Conservation (phyloP, 495 filamentous ascomycete genomes). For the Aspergillus funiculosus region DNA sequence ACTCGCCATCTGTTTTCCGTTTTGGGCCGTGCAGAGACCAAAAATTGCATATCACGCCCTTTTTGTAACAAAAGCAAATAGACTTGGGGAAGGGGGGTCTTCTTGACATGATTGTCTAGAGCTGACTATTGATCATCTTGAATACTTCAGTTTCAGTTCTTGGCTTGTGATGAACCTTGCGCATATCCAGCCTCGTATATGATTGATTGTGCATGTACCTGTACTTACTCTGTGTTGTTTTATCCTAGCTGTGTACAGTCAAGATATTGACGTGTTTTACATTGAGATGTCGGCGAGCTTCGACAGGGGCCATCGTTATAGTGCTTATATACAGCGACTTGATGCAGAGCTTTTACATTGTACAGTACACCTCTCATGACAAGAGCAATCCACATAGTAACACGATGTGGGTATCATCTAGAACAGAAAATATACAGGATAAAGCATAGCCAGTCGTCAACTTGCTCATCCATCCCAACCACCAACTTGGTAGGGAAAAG, state of each 20-base stretch:
- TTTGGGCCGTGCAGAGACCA: too few species aligned
- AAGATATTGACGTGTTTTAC: too few species aligned
- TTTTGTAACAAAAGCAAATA: conserved; percentile 38
- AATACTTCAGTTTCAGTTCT: not conserved
- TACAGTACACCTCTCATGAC: too few species aligned
- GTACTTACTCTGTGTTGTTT: not conserved
- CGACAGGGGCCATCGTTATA: too few species aligned
- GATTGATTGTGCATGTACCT: conserved; percentile 1
- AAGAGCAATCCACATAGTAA: not conserved
- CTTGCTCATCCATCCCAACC: too few species aligned
- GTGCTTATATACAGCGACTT: too few species aligned
- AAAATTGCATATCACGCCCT: conserved; percentile 20
- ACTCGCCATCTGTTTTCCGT: not conserved
- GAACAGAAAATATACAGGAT: not conserved
- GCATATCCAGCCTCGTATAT: not conserved
- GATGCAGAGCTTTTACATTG: not conserved
- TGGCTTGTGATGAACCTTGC: conserved; percentile 1
- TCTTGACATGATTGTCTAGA: conserved; percentile 10
- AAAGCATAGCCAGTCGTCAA: not conserved
- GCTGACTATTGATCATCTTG: not conserved
- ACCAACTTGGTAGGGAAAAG: not conserved
- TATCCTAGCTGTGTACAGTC: too few species aligned
- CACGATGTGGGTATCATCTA: conserved; percentile 6
- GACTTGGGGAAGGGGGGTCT: conserved; percentile 22
- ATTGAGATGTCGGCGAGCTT: too few species aligned